phyloP scores from a whole-genome alignment of 257 asterid genomes.

The Nicotiana paniculata region DNA sequence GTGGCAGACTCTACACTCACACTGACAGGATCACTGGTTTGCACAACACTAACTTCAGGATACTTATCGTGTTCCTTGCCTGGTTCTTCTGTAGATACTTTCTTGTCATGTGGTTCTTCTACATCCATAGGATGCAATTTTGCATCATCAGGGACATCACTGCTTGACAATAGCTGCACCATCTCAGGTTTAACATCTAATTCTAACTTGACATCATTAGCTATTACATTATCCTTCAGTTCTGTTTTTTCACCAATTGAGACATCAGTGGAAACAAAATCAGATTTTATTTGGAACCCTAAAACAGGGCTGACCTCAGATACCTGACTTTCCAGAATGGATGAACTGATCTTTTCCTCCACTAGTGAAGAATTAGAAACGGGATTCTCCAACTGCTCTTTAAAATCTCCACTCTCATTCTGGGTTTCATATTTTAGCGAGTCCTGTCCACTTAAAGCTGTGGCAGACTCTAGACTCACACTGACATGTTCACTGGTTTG shows the following conservation, averaged over 20 bases:
- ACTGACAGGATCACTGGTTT: slow-evolving; percentile 21
- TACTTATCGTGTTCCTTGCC: too few relatives aligned
- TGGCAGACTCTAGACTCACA: slow-evolving; percentile 1
- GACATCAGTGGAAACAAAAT: slow-evolving; percentile 44
- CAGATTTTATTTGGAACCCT: slow-evolving; percentile 67
- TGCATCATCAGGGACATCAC: slow-evolving; percentile 24
- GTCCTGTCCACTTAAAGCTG: slow-evolving; percentile 20
- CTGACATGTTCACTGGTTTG: slow-evolving; percentile 24
- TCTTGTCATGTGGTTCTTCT: slow-evolving; percentile 17
- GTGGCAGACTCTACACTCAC: slow-evolving; percentile 12
- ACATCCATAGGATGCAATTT: slow-evolving; percentile 17
- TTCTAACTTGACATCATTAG: slow-evolving; percentile 51
- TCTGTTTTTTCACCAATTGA: slow-evolving; percentile 43
- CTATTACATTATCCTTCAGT: slow-evolving; percentile 52
- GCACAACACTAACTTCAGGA: slow-evolving; percentile 14
- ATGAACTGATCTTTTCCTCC: slow-evolving; percentile 31
- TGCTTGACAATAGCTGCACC: slow-evolving; percentile 4
- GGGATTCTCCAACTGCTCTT: slow-evolving; percentile 30
- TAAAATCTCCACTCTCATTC: slow-evolving; percentile 22
- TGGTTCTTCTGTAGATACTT: background rate
- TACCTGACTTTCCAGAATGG: slow-evolving; percentile 55
- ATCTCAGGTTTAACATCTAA: slow-evolving; percentile 2
- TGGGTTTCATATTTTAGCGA: slow-evolving; percentile 20
- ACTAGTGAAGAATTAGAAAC: background rate
- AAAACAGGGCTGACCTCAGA: slow-evolving; percentile 24